Percentiles rank a stretch among this genome's conserved stretches.
Conservation (phyloP, 2,329 filamentous ascomycete species). For the Rhytidhysteron rufulum region DNA sequence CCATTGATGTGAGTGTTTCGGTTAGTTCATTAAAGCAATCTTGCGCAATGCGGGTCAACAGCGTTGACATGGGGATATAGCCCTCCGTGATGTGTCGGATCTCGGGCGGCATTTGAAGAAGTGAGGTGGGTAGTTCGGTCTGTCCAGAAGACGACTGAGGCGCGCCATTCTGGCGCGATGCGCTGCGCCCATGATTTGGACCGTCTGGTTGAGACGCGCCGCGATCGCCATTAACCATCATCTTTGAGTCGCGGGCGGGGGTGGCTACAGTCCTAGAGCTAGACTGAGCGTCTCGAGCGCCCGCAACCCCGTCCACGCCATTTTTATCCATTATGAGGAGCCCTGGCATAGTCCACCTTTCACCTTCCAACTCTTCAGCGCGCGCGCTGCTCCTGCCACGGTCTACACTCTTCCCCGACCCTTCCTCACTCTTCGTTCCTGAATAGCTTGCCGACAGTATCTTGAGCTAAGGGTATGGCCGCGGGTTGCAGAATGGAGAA, state of each 20-base stretch:
- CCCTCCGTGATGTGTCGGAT: slow-evolving; percentile 65
- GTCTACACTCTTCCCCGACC: slow-evolving; percentile 7
- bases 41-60: slow-evolving; percentile 78
- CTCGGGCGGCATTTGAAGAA: slow-evolving; percentile 44
- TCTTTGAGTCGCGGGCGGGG: slow-evolving; percentile 16
- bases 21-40: slow-evolving; percentile 75
- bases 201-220: slow-evolving; percentile 14
- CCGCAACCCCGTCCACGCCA: slow-evolving; percentile 32
- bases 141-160: slow-evolving; percentile 12
- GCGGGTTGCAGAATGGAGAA: neutral
- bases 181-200: slow-evolving; percentile 6
- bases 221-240: slow-evolving; percentile 24
- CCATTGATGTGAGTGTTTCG: slow-evolving; percentile 66
- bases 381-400: slow-evolving; percentile 24
- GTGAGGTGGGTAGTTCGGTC: slow-evolving; percentile 12
- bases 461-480: slow-evolving; percentile 6
- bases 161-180: slow-evolving; percentile 4
- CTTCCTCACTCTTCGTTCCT: slow-evolving; percentile 6
- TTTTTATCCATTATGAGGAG: slow-evolving; percentile 46
- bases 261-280: slow-evolving; percentile 25
- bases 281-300: slow-evolving; percentile 21
- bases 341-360: slow-evolving; percentile 44
- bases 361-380: slow-evolving; percentile 25
- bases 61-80: slow-evolving; percentile 69
- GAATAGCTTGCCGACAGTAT: slow-evolving; percentile 14